Conservation (phyloP, 1,284 basidiomycete genomes). For the Phellopilus nigrolimitatus region DNA sequence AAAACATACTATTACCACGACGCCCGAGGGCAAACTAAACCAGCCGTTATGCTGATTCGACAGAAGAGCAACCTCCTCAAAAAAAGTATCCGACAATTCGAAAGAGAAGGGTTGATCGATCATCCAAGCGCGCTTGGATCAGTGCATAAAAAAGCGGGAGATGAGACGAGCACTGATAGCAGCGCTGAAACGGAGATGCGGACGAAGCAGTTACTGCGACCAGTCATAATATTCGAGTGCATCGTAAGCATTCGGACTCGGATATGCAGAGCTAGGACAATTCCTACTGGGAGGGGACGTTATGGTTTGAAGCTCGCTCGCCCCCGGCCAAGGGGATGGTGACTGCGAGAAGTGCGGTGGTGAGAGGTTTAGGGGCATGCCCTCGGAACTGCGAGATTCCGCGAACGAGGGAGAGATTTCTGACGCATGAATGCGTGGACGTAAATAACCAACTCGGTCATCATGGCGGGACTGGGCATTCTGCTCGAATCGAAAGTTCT, state of each 20-base stretch:
- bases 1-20: too few species aligned
- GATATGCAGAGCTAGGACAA: neutral
- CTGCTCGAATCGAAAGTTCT: neutral
- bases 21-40: too few species aligned
- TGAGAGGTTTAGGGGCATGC: neutral
- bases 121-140: neutral
- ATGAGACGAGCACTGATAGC: neutral
- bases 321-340: too few species aligned
- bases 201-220: neutral
- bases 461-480: too few species aligned
- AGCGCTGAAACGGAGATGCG: neutral
- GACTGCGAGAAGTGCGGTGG: neutral
- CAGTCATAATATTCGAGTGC: neutral
- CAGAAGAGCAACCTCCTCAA: too few species aligned
- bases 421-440: neutral
- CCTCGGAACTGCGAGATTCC: neutral
- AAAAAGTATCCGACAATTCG: too few species aligned
- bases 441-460: neutral
- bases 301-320: neutral
- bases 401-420: neutral
- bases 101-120: neutral
- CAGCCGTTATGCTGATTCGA: too few species aligned
- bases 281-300: neutral
- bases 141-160: neutral
- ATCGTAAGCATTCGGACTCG: neutral